Conservation (phyloP, 116 monocot species). For the Zostera marina region DNA sequence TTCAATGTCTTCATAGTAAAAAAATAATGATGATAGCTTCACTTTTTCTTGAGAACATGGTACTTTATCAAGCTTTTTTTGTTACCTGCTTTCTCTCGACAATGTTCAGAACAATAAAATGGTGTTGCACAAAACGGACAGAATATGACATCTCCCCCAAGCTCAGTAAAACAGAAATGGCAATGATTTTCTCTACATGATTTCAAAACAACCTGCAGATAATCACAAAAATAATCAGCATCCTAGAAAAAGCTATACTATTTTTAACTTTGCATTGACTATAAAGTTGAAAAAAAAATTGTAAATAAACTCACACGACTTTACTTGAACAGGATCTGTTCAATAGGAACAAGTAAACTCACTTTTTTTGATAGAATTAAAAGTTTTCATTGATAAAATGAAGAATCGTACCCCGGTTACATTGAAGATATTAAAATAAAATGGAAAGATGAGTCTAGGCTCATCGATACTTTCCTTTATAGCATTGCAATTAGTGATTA, state of each 20-base stretch:
- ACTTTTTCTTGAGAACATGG: not conserved
- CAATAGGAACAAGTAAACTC: too few species aligned
- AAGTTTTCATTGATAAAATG: too few species aligned
- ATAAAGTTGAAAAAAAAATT: too few species aligned
- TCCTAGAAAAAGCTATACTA: not conserved
- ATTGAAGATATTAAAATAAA: too few species aligned
- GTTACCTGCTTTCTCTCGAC: constrained; percentile 42
- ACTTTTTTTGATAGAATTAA: too few species aligned
- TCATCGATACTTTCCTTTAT: too few species aligned
- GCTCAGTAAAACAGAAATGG: constrained; percentile 76
- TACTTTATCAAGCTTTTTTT: not conserved
- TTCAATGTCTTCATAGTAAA: not conserved
- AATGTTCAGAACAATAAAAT: constrained; percentile 68
- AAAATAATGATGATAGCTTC: not conserved
- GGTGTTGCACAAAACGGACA: constrained; percentile 75
- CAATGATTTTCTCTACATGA: constrained; percentile 69
- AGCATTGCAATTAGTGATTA: too few species aligned
- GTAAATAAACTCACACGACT: too few species aligned
- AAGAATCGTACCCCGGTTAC: too few species aligned
- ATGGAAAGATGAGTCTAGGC: too few species aligned
- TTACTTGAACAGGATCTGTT: too few species aligned
- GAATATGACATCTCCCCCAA: constrained; percentile 55
- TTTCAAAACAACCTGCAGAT: constrained; percentile 65
- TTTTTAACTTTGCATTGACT: too few species aligned
- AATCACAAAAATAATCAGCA: constrained; percentile 14